A percentile compares a stretch with the other conserved stretches of the same genome.
phyloP scores from a whole-genome alignment of 2,329 filamentous ascomycete genomes.

The Helicocarpus griseus region DNA sequence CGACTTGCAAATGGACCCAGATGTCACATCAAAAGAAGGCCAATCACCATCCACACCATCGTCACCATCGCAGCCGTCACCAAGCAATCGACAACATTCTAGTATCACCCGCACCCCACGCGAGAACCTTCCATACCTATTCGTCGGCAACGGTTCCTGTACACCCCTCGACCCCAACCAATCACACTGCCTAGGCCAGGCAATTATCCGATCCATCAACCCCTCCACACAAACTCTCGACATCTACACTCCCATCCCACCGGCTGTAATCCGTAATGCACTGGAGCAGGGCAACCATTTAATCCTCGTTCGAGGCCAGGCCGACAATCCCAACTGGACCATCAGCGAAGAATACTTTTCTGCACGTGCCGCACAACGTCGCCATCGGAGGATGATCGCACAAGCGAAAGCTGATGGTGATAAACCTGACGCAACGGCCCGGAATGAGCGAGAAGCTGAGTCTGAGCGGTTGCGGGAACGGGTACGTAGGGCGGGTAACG shows the following conservation, averaged over 20 bases:
- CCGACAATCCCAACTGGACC: conserved; percentile 38
- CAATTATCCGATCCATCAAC: conserved; percentile 35
- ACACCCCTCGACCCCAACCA: conserved; percentile 37
- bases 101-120: conserved; percentile 31
- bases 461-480: conserved; percentile 25
- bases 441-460: conserved; percentile 13
- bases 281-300: conserved; percentile 30
- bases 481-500: conserved; percentile 26
- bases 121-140: conserved; percentile 43
- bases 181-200: conserved; percentile 43
- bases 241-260: conserved; percentile 40
- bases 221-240: conserved; percentile 31
- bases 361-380: conserved; percentile 27
- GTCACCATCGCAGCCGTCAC: not conserved
- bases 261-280: conserved; percentile 19
- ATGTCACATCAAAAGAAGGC: conserved; percentile 15
- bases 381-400: conserved; percentile 19
- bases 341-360: conserved; percentile 35
- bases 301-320: conserved; percentile 39
- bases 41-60: conserved; percentile 1
- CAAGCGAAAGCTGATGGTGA: conserved; percentile 14
- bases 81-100: conserved; percentile 7
- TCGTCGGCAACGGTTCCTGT: conserved; percentile 31
- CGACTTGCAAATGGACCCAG: conserved; percentile 11
- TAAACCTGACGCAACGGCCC: conserved; percentile 8